Evolutionary conservation across 371 early-diverging fungal species (phyloP).

Genomic region (Mucor circinelloides): DNA sequence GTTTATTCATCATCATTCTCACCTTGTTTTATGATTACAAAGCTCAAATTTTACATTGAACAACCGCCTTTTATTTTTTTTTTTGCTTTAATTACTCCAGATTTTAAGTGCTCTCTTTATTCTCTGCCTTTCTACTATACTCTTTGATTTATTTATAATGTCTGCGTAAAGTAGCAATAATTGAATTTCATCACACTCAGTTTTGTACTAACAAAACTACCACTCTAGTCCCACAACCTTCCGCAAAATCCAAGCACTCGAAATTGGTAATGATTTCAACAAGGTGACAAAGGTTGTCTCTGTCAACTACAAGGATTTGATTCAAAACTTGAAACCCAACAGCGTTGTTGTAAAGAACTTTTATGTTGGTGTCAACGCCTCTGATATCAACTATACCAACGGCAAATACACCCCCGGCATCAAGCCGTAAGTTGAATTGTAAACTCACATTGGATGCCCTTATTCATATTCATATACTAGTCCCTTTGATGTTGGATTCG

Average conservation of each 20-base stretch:
- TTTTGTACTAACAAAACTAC: neutral
- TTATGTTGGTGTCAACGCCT: slow-evolving; percentile 64
- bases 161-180: neutral
- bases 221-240: slow-evolving; percentile 27
- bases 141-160: neutral
- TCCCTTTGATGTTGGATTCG: slow-evolving; percentile 68
- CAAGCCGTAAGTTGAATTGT: slow-evolving; percentile 48
- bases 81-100: neutral
- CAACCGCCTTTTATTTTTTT: neutral
- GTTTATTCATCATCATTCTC: slow-evolving; percentile 1
- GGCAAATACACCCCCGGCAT: slow-evolving; percentile 58
- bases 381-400: slow-evolving; percentile 62
- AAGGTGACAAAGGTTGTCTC: slow-evolving; percentile 37
- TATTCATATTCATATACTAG: slow-evolving; percentile 14
- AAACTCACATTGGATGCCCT: neutral
- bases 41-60: neutral
- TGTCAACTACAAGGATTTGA: slow-evolving; percentile 29
- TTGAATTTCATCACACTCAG: neutral
- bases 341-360: slow-evolving; percentile 48
- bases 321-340: slow-evolving; percentile 31
- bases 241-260: slow-evolving; percentile 43
- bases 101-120: neutral
- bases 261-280: slow-evolving; percentile 40
- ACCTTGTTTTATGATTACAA: slow-evolving; percentile 6
- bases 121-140: neutral